phyloP scores from a whole-genome alignment of 2,329 filamentous ascomycete genomes.

The Stagonosporopsis cucurbitacearum region DNA sequence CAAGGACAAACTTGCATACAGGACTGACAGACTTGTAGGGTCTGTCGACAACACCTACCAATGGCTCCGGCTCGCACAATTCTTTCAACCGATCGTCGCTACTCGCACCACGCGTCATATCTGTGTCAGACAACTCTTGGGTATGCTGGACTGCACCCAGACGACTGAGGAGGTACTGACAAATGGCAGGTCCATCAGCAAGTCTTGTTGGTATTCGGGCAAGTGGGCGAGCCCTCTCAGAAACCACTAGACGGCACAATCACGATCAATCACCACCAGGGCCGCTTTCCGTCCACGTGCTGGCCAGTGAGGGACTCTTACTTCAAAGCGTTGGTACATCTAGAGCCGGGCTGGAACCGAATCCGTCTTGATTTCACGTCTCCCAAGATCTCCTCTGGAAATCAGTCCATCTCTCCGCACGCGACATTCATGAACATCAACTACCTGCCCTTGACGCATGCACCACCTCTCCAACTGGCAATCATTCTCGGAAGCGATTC shows the following conservation, averaged over 20 bases:
- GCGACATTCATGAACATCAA: conserved; percentile 82
- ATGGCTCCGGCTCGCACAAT: conserved; percentile 52
- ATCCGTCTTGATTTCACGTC: conserved; percentile 87
- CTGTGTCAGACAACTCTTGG: conserved; percentile 82
- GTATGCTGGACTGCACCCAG: conserved; percentile 58
- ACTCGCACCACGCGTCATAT: conserved; percentile 80
- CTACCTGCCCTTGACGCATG: conserved; percentile 78
- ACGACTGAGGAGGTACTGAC: conserved; percentile 3
- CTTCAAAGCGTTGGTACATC: conserved; percentile 89
- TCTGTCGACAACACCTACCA: conserved; percentile 59
- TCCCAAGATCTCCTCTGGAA: conserved; percentile 76
- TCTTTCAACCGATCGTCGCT: conserved; percentile 70
- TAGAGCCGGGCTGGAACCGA: conserved; percentile 89
- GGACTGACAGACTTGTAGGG: conserved; percentile 48
- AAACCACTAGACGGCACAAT: conserved; percentile 78
- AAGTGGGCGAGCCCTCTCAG: conserved; percentile 74
- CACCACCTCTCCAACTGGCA: conserved; percentile 86
- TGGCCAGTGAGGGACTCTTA: conserved; percentile 91
- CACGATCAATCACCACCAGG: conserved; percentile 81
- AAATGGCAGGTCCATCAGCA: conserved; percentile 83
- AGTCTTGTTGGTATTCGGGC: conserved; percentile 79
- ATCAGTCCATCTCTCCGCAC: conserved; percentile 72
- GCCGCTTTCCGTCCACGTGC: conserved; percentile 78
- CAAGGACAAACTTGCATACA: not conserved
- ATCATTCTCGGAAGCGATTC: conserved; percentile 90